phyloP scores from a whole-genome alignment of 1,139 yeast genomes.

The Pneumocystis jirovecii region DNA sequence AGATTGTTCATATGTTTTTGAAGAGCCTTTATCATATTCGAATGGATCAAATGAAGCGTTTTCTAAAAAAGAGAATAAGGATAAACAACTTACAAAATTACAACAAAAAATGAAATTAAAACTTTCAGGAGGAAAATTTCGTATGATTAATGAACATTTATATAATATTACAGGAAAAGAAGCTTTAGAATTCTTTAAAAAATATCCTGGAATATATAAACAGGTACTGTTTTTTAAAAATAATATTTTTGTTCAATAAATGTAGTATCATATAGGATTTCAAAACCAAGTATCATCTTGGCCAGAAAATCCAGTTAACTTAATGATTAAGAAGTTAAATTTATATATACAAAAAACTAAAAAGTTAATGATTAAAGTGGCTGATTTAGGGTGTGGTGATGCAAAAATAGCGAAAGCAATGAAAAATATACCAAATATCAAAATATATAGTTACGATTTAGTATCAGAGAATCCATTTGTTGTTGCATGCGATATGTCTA shows the following conservation, averaged over 20 bases:
- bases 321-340: conserved; percentile 59
- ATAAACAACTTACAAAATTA: conserved; percentile 52
- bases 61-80: background rate
- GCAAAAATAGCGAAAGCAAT: conserved; percentile 44
- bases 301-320: conserved; percentile 97
- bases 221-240: conserved; percentile 28
- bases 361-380: conserved; percentile 47
- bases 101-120: conserved; percentile 95
- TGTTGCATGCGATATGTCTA: conserved; percentile 85
- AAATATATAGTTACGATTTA: conserved; percentile 79
- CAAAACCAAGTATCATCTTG: conserved; percentile 86
- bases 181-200: conserved; percentile 56
- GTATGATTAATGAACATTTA: conserved; percentile 95
- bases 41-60: background rate
- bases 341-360: conserved; percentile 25
- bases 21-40: background rate
- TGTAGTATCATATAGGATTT: conserved; percentile 72
- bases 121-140: conserved; percentile 80
- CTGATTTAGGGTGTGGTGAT: conserved; percentile 99
- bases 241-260: background rate
- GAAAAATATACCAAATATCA: conserved; percentile 27
- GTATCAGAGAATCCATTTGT: conserved; percentile 74
- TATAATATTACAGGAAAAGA: conserved; percentile 69
- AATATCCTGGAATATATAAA: conserved; percentile 78
- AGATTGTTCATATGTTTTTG: background rate